Conservation (phyloP, 1,284 basidiomycete species). For the Cutaneotrichosporon sp. region DNA sequence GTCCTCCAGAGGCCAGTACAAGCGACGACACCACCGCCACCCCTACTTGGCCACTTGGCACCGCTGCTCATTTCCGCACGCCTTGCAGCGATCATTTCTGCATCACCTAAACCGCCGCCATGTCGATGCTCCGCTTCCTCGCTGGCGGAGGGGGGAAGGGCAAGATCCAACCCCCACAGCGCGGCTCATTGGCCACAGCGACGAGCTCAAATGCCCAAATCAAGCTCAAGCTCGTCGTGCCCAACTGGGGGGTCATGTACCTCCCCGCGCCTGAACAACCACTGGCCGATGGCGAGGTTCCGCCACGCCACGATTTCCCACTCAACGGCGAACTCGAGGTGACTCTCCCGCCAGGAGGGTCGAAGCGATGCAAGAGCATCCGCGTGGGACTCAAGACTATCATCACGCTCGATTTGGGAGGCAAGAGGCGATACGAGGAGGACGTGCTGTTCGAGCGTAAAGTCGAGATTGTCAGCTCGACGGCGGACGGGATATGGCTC, state of each 20-base stretch:
- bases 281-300: background rate
- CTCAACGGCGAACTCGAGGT: conserved; percentile 22
- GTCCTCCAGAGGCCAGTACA: too few species aligned
- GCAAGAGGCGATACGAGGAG: conserved; percentile 28
- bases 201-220: background rate
- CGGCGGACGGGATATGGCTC: conserved; percentile 31
- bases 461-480: conserved; percentile 27
- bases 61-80: background rate
- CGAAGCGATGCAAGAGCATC: conserved; percentile 33
- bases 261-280: conserved; percentile 15
- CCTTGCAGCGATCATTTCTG: background rate
- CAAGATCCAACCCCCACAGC: background rate
- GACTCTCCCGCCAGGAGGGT: background rate
- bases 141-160: conserved; percentile 4
- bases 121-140: conserved; percentile 21
- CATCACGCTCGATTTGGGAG: conserved; percentile 31
- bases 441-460: conserved; percentile 33
- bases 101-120: background rate
- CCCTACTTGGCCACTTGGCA: background rate
- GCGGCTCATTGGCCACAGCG: background rate
- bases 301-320: conserved; percentile 16
- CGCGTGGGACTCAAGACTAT: conserved; percentile 29
- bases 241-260: conserved; percentile 19
- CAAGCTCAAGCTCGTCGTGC: conserved; percentile 10
- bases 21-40: background rate